Evolutionary conservation across 768 basidiomycete genomes (phyloP).

Genomic region (Dioszegia crocea): DNA sequence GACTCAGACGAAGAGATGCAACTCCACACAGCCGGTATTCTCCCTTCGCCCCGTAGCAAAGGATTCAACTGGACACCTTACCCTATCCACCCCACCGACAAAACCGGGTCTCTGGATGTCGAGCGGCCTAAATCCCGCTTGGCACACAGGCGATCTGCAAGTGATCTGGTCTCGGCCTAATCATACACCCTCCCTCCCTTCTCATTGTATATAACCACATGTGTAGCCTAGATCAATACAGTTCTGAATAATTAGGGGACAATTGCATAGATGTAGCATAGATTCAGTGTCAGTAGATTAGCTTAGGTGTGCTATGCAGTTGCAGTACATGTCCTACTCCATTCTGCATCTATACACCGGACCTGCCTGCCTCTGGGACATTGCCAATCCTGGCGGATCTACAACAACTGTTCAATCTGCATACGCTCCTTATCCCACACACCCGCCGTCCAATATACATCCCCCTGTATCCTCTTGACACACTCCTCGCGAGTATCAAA

Average conservation of each 20-base stretch:
- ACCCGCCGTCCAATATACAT: constrained; percentile 43
- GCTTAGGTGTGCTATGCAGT: too few species aligned
- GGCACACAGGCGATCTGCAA: background rate
- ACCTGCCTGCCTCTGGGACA: too few species aligned
- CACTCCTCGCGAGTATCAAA: constrained; percentile 30
- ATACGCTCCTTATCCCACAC: constrained; percentile 47
- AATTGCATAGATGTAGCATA: too few species aligned
- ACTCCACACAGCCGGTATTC: background rate
- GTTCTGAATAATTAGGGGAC: too few species aligned
- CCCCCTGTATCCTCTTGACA: constrained; percentile 34
- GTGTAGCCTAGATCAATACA: too few species aligned
- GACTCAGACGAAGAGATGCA: background rate
- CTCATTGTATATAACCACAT: too few species aligned
- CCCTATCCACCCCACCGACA: background rate
- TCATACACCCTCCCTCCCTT: background rate
- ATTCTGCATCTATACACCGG: too few species aligned
- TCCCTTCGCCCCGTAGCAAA: background rate
- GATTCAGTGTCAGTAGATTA: too few species aligned
- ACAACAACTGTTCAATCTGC: constrained; percentile 19
- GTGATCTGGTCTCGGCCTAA: background rate
- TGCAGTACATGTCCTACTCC: background rate
- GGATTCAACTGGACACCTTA: background rate
- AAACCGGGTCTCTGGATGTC: too few species aligned
- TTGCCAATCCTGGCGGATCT: too few species aligned
- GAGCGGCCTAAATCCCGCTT: background rate